Evolutionary conservation across 495 filamentous ascomycete genomes (phyloP), one percentile per base, ranked within the genome.

Genomic region (Amniculicola lignicola): DNA sequence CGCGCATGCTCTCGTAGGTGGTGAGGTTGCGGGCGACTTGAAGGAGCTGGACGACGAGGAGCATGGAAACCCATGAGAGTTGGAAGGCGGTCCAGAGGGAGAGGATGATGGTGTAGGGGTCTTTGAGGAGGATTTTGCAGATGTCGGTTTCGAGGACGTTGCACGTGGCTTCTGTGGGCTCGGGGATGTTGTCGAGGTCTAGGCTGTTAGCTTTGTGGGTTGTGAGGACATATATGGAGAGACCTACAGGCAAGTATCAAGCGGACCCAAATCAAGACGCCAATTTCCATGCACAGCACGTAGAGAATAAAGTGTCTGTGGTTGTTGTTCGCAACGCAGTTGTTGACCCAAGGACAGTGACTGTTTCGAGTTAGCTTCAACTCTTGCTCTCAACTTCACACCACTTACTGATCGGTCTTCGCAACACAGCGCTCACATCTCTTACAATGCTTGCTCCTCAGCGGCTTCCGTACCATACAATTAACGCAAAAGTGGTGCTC

Each of bases 301-400:
- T 95, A 98, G 19, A 96, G 69, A 52, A 96, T 85, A 72, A 98
- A 98, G 64, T 96, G 94, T 3, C 93, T 83, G 62, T 95, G 84
- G 67, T 98, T 98, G 66, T 95, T 96, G 33, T 91, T 78, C 36
- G 87, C 93, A 33, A 98, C 81, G 66, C 93, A 98, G 72, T 96
- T 96, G 70, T 93, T 85, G 31, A 96, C 89, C 93, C 93, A 98
- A 0, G 93, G 93, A 64, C 93, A 98, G 68, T 98, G 93, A 64
- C 92, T 97, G 24, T n/a, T 12, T 37, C 35, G n/a, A 7, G 69
- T 87, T 68, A 84, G 75, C 41, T 45, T 14, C 11, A 56, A 54
- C 22, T 38, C 33, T 27, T 21, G 25, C 14, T 42, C 22, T 45
- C 12, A 16, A 10, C 4, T 3, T 10, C 7, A 21, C 16, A 47